Evolutionary conservation across 805 yeast genomes (phyloP).

Genomic region (Pichia scutulata): DNA sequence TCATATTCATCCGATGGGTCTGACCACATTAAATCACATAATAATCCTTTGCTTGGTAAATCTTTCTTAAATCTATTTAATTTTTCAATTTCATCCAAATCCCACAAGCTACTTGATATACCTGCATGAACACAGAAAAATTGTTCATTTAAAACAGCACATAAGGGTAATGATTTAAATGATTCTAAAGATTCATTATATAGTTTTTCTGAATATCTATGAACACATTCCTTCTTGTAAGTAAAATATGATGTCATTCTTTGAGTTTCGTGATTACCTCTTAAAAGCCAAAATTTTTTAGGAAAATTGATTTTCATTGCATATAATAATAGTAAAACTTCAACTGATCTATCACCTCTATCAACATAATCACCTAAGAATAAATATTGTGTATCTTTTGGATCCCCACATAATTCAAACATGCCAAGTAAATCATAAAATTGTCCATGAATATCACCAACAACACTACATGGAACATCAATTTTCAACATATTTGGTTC

Average conservation of each 20-base stretch:
- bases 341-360: slow-evolving; percentile 88
- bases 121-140: slow-evolving; percentile 98
- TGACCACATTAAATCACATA: slow-evolving; percentile 95
- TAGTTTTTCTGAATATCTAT: slow-evolving; percentile 56
- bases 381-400: slow-evolving; percentile 64
- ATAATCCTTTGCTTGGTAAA: slow-evolving; percentile 76
- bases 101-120: slow-evolving; percentile 71
- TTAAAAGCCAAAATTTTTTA: slow-evolving; percentile 62
- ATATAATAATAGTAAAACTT: slow-evolving; percentile 69
- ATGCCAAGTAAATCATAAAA: slow-evolving; percentile 82
- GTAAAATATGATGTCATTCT: slow-evolving; percentile 93
- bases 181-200: slow-evolving; percentile 71
- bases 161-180: slow-evolving; percentile 82
- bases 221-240: slow-evolving; percentile 82
- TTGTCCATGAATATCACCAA: slow-evolving; percentile 98
- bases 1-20: slow-evolving; percentile 90
- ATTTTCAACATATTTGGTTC: slow-evolving; percentile 79
- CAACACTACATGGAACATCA: slow-evolving; percentile 88
- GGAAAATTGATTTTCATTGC: slow-evolving; percentile 75
- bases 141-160: slow-evolving; percentile 89
- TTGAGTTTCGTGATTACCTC: slow-evolving; percentile 94
- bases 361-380: slow-evolving; percentile 95
- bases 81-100: slow-evolving; percentile 58
- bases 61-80: slow-evolving; percentile 84
- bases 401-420: slow-evolving; percentile 90